Conservation (phyloP, 805 yeast genomes). For the Candida insectalens region DNA sequence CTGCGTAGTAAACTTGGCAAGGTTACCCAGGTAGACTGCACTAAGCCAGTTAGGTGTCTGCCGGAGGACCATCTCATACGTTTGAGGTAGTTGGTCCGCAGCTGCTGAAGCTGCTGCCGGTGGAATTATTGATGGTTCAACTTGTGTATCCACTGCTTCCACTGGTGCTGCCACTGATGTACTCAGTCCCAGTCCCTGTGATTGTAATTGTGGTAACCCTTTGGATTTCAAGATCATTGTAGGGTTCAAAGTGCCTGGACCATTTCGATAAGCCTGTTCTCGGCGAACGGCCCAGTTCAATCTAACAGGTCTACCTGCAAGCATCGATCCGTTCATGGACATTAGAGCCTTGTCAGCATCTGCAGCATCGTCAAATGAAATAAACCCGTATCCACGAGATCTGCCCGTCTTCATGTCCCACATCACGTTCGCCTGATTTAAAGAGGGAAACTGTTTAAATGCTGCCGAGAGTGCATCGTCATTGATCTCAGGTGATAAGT, state of each 20-base stretch:
- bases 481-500: slow-evolving; percentile 70
- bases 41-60: slow-evolving; percentile 80
- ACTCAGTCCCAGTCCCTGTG: slow-evolving; percentile 8
- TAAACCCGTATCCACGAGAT: slow-evolving; percentile 88
- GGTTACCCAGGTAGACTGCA: slow-evolving; percentile 80
- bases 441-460: slow-evolving; percentile 47
- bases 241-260: slow-evolving; percentile 3
- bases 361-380: slow-evolving; percentile 52
- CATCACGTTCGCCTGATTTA: slow-evolving; percentile 85
- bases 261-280: slow-evolving; percentile 30
- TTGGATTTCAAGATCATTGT: too few relatives aligned
- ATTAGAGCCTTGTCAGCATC: slow-evolving; percentile 71
- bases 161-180: slow-evolving; percentile 3
- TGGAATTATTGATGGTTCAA: not conserved
- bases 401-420: slow-evolving; percentile 95
- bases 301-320: slow-evolving; percentile 70
- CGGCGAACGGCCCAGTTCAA: slow-evolving; percentile 85
- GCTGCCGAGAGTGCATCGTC: slow-evolving; percentile 58
- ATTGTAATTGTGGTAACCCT: slow-evolving; percentile 5
- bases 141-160: slow-evolving; percentile 2
- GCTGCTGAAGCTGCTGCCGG: slow-evolving; percentile 1
- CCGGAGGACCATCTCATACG: slow-evolving; percentile 61
- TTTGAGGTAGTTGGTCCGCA: slow-evolving; percentile 10
- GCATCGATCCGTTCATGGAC: slow-evolving; percentile 62
- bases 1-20: slow-evolving; percentile 69